Conservation (phyloP, 768 basidiomycete genomes). For the Tulasnella sp. region DNA sequence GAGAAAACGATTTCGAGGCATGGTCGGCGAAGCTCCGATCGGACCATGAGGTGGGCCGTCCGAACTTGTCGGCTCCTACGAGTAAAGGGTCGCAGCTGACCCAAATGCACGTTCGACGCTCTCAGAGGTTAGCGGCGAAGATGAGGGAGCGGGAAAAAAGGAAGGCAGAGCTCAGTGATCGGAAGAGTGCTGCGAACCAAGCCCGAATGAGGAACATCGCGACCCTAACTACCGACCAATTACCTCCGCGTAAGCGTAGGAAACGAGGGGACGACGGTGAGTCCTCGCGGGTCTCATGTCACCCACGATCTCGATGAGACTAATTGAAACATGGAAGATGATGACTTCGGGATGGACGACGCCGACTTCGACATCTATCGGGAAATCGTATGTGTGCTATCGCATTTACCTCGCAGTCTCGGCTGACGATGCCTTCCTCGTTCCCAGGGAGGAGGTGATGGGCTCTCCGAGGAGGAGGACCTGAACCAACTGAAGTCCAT, state of each 20-base stretch:
- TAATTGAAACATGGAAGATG: conserved; percentile 50
- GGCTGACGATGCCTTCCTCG: background rate
- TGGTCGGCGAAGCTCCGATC: conserved; percentile 71
- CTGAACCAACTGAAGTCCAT: conserved; percentile 62
- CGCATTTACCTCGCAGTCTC: background rate
- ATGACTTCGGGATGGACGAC: conserved; percentile 89
- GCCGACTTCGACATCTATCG: conserved; percentile 98
- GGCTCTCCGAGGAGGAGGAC: conserved; percentile 70
- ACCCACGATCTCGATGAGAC: background rate
- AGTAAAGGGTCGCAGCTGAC: background rate
- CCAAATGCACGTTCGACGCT: background rate
- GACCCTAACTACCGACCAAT: conserved; percentile 81
- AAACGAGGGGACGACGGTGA: conserved; percentile 75
- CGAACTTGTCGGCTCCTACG: background rate
- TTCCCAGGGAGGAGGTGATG: conserved; percentile 21
- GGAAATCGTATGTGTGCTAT: conserved; percentile 67
- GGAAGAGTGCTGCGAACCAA: conserved; percentile 93
- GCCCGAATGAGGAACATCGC: conserved; percentile 96
- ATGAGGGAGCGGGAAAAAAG: conserved; percentile 80
- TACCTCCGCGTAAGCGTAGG: conserved; percentile 69
- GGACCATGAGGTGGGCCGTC: conserved; percentile 69
- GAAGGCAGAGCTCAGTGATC: conserved; percentile 76
- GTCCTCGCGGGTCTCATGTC: conserved; percentile 30
- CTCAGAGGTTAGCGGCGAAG: conserved; percentile 68
- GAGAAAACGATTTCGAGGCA: conserved; percentile 60